Evolutionary conservation across 2,329 filamentous ascomycete genomes (phyloP), one percentile per base, ranked within the genome.

Genomic region (Clonostachys solani): DNA sequence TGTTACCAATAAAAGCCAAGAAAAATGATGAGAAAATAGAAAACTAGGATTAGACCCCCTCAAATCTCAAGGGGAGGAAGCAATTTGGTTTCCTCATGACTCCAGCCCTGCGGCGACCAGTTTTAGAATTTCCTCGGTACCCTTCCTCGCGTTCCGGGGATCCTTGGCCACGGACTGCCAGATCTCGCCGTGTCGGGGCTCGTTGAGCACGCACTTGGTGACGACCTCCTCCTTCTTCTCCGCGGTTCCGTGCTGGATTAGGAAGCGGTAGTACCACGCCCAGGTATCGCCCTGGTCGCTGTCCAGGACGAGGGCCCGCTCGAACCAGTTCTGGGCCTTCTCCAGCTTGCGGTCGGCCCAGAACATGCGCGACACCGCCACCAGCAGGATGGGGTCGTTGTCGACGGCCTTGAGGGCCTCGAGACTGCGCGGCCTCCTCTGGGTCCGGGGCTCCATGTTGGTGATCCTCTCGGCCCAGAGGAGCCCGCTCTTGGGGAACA

Each of bases 381-480:
- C 87, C 62, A 97, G 95, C 5, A 99, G 76, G 17, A 86, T 78
- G 0, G 94, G 83, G 62, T 97, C 92, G 60, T 91, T 94, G 62
- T 97, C 94, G 6, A 95, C 89, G 67, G 95, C 95, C 71, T 96
- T 95, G 69, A 99, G 95, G 33, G 92, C 95, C 69, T 97, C 94
- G 42, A 97, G 75, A 47, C 87, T 89, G 50, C 92, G 83, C 5
- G 92, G 87, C 66, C 96, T 96, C 48, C 95, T 87, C 65, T 97
- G 91, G 35, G 94, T 95, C 44, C 94, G 85, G 33, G 87, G 73
- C 63, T 97, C 95, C 8, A 99, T 81, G 65, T 96, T 80, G 89
- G 92, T 95, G 63, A 99, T 97, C 54, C 89, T 89, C 71, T 99
- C 94, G 35, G 83, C 85, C 90, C 92, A 97, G 5, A 99, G 78